A percentile compares a stretch with the other conserved stretches of the same genome.
These are phyloP conservation scores for Pseudopithomyces maydicus DNA, from an alignment of 2,329 filamentous ascomycete genomes.

Conservation along the genomic window DNA sequence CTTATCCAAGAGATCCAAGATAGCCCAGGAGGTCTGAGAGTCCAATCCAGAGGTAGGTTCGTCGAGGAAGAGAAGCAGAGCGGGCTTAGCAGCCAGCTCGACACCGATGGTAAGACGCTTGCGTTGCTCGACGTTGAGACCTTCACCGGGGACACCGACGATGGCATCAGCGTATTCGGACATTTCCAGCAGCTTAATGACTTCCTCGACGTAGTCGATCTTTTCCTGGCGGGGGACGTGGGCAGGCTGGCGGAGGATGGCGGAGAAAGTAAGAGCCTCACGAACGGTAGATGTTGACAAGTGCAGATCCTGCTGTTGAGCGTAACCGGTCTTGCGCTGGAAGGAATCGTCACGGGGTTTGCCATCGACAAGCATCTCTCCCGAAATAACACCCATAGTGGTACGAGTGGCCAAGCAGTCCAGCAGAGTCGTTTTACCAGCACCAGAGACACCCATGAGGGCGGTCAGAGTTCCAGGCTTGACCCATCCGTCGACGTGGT, in stretches of 20 bases:
- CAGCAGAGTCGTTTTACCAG: conserved; percentile 91
- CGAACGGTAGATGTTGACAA: conserved; percentile 83
- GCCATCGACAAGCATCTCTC: conserved; percentile 85
- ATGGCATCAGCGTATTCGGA: conserved; percentile 86
- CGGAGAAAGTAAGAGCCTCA: conserved; percentile 86
- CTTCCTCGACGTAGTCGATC: conserved; percentile 83
- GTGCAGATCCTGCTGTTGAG: conserved; percentile 91
- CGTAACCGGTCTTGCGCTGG: conserved; percentile 90
- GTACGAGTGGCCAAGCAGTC: conserved; percentile 85
- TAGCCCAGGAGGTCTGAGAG: conserved; percentile 91
- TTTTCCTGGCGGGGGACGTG: conserved; percentile 77
- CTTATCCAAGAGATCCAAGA: conserved; percentile 61
- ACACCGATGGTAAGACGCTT: conserved; percentile 91
- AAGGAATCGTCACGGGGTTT: conserved; percentile 77
- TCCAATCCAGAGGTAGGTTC: conserved; percentile 95
- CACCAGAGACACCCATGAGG: conserved; percentile 88
- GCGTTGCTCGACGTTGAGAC: conserved; percentile 67
- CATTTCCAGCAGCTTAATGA: conserved; percentile 91
- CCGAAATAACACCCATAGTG: conserved; percentile 86
- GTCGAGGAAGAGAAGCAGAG: conserved; percentile 87
- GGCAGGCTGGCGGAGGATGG: conserved; percentile 80
- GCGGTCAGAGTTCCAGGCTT: conserved; percentile 86
- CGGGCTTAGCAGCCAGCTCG: conserved; percentile 91
- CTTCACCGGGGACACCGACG: conserved; percentile 88
- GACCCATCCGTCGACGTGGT: conserved; percentile 90